Evolutionary conservation across 257 asterid genomes (phyloP).

Genomic region (Misopates orontium): DNA sequence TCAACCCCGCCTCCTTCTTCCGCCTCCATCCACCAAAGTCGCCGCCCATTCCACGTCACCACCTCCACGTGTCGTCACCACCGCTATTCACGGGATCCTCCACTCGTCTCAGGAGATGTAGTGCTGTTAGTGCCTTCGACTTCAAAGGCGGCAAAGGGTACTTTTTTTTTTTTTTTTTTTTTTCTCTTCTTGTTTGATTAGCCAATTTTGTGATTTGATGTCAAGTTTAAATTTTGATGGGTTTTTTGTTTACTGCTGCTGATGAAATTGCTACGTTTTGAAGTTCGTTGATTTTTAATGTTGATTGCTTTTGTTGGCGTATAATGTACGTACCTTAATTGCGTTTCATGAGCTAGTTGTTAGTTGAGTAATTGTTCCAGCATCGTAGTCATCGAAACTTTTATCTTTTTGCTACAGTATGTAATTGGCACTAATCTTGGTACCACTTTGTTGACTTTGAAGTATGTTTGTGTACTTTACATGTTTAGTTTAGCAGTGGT

Average conservation of each 20-base stretch:
- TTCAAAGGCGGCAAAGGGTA: conserved; percentile 72
- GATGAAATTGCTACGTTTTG: no score
- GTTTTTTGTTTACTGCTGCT: neutral
- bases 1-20: conserved; percentile 25
- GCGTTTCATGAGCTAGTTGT: no score
- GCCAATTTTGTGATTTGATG: neutral
- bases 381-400: conserved; percentile 11
- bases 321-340: neutral
- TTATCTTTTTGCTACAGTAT: neutral
- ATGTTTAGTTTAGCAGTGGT: conserved; percentile 2
- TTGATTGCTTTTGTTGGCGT: no score
- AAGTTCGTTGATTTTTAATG: no score
- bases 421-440: neutral
- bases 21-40: conserved; percentile 27
- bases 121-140: conserved; percentile 44
- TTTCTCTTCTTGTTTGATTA: conserved; percentile 13
- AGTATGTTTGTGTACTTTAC: neutral
- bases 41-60: conserved; percentile 36
- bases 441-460: neutral
- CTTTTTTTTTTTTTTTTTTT: neutral
- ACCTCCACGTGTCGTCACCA: conserved; percentile 23
- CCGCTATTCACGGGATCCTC: conserved; percentile 22
- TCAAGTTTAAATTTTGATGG: conserved; percentile 16
- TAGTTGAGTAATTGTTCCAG: no score
- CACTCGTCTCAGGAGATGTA: conserved; percentile 33